Conservation (phyloP, 768 basidiomycete genomes). For the Kondoa subrosea region DNA sequence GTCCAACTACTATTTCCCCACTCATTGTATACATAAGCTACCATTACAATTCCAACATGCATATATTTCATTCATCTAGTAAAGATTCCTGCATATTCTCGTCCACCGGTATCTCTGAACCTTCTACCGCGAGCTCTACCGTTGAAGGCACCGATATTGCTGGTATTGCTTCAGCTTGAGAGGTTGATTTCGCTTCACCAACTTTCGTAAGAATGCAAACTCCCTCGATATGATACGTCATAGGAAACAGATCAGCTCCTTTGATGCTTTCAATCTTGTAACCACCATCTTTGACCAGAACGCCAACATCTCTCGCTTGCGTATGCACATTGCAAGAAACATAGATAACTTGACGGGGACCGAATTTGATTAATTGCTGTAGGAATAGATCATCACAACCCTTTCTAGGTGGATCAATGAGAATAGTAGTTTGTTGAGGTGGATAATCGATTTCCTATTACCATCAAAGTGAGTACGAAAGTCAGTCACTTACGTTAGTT, state of each 20-base stretch:
- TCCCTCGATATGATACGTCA: slow-evolving; percentile 77
- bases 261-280: slow-evolving; percentile 69
- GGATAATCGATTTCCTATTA: slow-evolving; percentile 43
- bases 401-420: slow-evolving; percentile 86
- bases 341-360: slow-evolving; percentile 42
- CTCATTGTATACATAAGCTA: too few species aligned
- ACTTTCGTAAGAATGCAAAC: slow-evolving; percentile 31
- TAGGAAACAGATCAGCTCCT: slow-evolving; percentile 84
- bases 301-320: slow-evolving; percentile 54
- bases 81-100: too few species aligned
- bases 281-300: slow-evolving; percentile 41
- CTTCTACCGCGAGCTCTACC: too few species aligned
- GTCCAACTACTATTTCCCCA: too few species aligned
- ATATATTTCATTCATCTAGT: too few species aligned
- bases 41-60: too few species aligned
- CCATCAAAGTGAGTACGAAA: neutral
- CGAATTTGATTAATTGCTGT: slow-evolving; percentile 56
- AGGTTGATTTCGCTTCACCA: neutral
- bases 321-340: slow-evolving; percentile 26
- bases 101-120: too few species aligned
- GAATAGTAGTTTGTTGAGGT: slow-evolving; percentile 46
- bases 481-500: neutral
- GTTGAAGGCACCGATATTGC: too few species aligned
- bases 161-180: too few species aligned
- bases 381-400: slow-evolving; percentile 65